Conservation (phyloP, 2,329 filamentous ascomycete species). For the Aureobasidium lini region DNA sequence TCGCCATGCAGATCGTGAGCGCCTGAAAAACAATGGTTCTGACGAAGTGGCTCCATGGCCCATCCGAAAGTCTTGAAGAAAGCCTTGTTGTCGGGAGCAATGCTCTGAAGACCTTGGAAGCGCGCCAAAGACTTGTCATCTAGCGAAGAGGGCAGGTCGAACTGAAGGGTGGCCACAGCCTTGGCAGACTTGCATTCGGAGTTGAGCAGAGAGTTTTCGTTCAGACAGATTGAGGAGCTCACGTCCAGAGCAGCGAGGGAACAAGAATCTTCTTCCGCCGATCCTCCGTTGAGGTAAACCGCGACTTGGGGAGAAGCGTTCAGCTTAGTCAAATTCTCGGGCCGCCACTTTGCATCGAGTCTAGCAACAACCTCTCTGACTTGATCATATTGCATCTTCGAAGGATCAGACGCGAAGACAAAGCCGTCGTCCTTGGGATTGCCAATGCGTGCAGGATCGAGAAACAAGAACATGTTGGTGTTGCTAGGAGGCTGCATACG, state of each 20-base stretch:
- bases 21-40: neutral
- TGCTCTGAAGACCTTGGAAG: neutral
- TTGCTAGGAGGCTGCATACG: slow-evolving; percentile 20
- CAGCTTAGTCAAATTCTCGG: slow-evolving; percentile 19
- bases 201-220: neutral
- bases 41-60: slow-evolving; percentile 19
- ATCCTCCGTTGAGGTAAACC: neutral
- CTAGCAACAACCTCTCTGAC: slow-evolving; percentile 39
- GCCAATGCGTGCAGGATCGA: slow-evolving; percentile 47
- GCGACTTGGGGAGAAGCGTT: neutral
- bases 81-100: slow-evolving; percentile 17
- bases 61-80: slow-evolving; percentile 27
- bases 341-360: slow-evolving; percentile 40
- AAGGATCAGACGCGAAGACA: slow-evolving; percentile 47
- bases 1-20: neutral
- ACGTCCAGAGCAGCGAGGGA: neutral
- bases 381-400: slow-evolving; percentile 40
- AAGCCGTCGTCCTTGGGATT: slow-evolving; percentile 44
- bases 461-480: slow-evolving; percentile 46
- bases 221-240: neutral
- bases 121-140: neutral
- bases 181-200: neutral
- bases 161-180: neutral
- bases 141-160: neutral
- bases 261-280: neutral